Evolutionary conservation across 1,284 basidiomycete species (phyloP).

Genomic region (Cutaneotrichosporon sp.): DNA sequence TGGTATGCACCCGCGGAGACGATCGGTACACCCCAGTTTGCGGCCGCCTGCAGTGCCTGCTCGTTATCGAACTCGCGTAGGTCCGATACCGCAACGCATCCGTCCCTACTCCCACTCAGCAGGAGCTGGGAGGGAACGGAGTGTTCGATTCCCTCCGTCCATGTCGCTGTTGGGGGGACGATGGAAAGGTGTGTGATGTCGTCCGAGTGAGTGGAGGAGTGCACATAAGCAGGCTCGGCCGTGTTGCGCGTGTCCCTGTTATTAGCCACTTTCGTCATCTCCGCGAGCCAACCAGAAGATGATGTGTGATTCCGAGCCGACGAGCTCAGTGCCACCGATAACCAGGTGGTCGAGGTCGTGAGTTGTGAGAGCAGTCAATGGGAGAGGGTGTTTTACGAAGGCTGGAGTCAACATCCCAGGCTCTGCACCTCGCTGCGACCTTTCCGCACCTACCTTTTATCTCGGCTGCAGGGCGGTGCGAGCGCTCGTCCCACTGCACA

Average conservation of each 20-base stretch:
- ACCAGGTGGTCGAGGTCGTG: constrained; percentile 45
- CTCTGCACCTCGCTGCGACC: constrained; percentile 38
- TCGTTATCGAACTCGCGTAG: constrained; percentile 52
- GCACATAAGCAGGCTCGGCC: constrained; percentile 44
- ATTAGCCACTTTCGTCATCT: constrained; percentile 46
- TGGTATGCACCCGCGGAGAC: constrained; percentile 34
- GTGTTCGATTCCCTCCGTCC: constrained; percentile 30
- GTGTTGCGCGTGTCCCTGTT: constrained; percentile 48
- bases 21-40: constrained; percentile 22
- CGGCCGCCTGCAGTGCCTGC: constrained; percentile 44
- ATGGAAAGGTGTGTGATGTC: constrained; percentile 53
- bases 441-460: constrained; percentile 42
- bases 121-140: constrained; percentile 41
- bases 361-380: constrained; percentile 42
- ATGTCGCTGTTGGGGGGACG: constrained; percentile 42
- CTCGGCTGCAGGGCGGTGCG: constrained; percentile 27
- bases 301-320: constrained; percentile 50
- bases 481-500: constrained; percentile 47
- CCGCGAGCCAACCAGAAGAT: constrained; percentile 40
- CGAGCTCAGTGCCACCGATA: constrained; percentile 50
- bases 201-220: constrained; percentile 52
- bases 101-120: constrained; percentile 51
- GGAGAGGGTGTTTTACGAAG: constrained; percentile 40
- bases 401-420: constrained; percentile 23
- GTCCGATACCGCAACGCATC: constrained; percentile 50